A percentile compares a stretch with the other conserved stretches of the same genome.
phyloP scores from a whole-genome alignment of 306 rosid genomes.

The Acacia melanoxylon region DNA sequence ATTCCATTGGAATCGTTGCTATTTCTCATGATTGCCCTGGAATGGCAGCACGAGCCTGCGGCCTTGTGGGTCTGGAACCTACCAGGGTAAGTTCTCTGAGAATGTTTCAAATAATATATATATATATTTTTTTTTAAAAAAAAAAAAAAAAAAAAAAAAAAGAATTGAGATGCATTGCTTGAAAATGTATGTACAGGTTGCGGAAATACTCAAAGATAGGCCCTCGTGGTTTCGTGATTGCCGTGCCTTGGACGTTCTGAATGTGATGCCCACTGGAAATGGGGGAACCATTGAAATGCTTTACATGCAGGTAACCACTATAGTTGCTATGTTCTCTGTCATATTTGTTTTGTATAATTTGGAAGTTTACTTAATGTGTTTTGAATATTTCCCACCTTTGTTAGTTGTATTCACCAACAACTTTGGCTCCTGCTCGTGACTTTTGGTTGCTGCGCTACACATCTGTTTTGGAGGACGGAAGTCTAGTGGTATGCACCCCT shows the following conservation, averaged over 20 bases:
- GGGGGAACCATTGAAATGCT: constrained; percentile 96
- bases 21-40: constrained; percentile 97
- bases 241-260: constrained; percentile 83
- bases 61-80: constrained; percentile 97
- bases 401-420: constrained; percentile 94
- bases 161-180: constrained; percentile 3
- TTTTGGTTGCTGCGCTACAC: constrained; percentile 99
- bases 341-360: background rate
- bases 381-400: constrained; percentile 28
- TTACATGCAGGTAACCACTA: constrained; percentile 84
- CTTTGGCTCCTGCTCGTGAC: constrained; percentile 98
- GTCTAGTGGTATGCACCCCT: constrained; percentile 78
- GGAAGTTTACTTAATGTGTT: constrained; percentile 12
- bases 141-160: too few species aligned
- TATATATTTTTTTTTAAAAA: background rate
- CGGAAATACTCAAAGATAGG: constrained; percentile 95
- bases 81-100: constrained; percentile 68
- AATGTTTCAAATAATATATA: background rate
- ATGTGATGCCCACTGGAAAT: constrained; percentile 78
- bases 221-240: constrained; percentile 89
- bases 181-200: constrained; percentile 53
- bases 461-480: constrained; percentile 91
- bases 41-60: constrained; percentile 99
- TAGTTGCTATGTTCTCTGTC: background rate
- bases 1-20: constrained; percentile 99